These are phyloP conservation scores for Sclerotiophoma versabilis DNA, from an alignment of 2,329 filamentous ascomycete genomes.

Conservation along the genomic window DNA sequence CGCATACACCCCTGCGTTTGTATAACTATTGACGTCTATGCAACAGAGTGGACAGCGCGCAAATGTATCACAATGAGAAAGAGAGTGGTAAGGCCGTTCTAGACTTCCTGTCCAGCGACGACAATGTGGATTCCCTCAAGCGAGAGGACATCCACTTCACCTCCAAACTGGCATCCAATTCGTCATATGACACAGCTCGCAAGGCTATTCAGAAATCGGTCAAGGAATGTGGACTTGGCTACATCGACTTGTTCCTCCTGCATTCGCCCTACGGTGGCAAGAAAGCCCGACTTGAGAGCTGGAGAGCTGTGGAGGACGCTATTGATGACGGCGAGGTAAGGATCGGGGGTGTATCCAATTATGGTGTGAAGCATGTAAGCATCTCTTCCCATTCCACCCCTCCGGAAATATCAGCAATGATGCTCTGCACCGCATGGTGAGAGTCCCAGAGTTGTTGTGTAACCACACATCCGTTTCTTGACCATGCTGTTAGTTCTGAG, in stretches of 20 bases:
- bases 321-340: slow-evolving; percentile 73
- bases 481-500: not conserved
- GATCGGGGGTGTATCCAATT: slow-evolving; percentile 80
- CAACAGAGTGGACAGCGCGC: slow-evolving; percentile 63
- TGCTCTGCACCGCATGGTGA: slow-evolving; percentile 12
- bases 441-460: slow-evolving; percentile 12
- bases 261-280: slow-evolving; percentile 81
- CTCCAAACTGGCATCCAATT: slow-evolving; percentile 75
- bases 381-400: slow-evolving; percentile 1
- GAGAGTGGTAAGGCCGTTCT: slow-evolving; percentile 72
- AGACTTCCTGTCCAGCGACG: slow-evolving; percentile 59
- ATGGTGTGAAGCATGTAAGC: slow-evolving; percentile 73
- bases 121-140: slow-evolving; percentile 60
- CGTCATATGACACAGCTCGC: slow-evolving; percentile 71
- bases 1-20: slow-evolving; percentile 18
- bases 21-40: slow-evolving; percentile 30
- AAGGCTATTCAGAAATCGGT: slow-evolving; percentile 71
- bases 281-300: slow-evolving; percentile 72
- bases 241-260: slow-evolving; percentile 80
- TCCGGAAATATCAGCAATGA: not conserved
- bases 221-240: slow-evolving; percentile 70
- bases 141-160: slow-evolving; percentile 81
- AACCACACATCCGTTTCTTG: slow-evolving; percentile 6
- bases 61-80: slow-evolving; percentile 74
- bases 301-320: slow-evolving; percentile 79